Evolutionary conservation across 352 stramenopile species (phyloP).

Genomic region (Phytopythium litorale): DNA sequence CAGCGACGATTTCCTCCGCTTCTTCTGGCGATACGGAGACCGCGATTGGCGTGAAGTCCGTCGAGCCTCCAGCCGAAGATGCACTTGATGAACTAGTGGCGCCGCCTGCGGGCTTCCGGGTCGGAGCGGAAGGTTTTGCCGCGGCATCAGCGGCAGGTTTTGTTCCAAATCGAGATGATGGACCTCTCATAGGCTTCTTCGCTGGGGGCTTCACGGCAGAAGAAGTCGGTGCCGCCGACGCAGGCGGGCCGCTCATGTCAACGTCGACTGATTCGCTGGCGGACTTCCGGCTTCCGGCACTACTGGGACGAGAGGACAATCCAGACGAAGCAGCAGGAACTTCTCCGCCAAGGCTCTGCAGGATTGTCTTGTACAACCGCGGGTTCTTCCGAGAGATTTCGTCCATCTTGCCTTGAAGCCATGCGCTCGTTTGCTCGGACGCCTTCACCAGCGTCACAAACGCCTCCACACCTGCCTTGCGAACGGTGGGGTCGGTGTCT

Average conservation of each 20-base stretch:
- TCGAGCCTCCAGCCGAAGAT: conserved; percentile 17
- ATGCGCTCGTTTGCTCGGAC: conserved; percentile 39
- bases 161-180: conserved; percentile 41
- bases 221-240: conserved; percentile 2
- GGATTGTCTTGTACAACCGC: conserved; percentile 65
- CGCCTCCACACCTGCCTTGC: conserved; percentile 67
- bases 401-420: conserved; percentile 58
- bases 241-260: conserved; percentile 21
- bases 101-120: conserved; percentile 23
- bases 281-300: conserved; percentile 16
- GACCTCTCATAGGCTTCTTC: conserved; percentile 41
- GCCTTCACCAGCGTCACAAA: conserved; percentile 58
- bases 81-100: conserved; percentile 9
- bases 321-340: conserved; percentile 16
- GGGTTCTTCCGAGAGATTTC: conserved; percentile 68
- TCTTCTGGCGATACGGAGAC: conserved; percentile 66
- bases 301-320: conserved; percentile 19
- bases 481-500: conserved; percentile 76
- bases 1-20: conserved; percentile 49
- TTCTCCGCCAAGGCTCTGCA: conserved; percentile 34
- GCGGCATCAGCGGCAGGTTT: conserved; percentile 31
- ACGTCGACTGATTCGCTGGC: conserved; percentile 20
- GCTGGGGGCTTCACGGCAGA: conserved; percentile 14
- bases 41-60: conserved; percentile 61
- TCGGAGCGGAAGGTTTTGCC: conserved; percentile 17